phyloP scores from a whole-genome alignment of 495 filamentous ascomycete genomes.

The Niebla homalea region DNA sequence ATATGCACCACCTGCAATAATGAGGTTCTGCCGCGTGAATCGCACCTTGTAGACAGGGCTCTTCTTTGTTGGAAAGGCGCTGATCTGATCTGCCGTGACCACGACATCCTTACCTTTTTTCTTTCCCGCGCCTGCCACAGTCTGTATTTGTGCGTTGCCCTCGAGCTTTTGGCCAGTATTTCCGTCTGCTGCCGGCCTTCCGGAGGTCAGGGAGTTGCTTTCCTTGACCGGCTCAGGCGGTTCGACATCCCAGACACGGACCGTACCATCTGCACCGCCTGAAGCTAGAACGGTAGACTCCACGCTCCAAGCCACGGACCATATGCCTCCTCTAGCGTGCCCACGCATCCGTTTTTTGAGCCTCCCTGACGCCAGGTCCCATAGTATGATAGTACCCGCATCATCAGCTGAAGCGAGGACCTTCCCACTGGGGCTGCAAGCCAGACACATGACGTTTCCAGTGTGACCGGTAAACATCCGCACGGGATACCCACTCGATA shows the following conservation, averaged over 20 bases:
- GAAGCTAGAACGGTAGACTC: slow-evolving; percentile 81
- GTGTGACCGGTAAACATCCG: slow-evolving; percentile 87
- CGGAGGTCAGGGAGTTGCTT: slow-evolving; percentile 34
- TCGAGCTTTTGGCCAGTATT: slow-evolving; percentile 41
- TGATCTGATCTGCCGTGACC: slow-evolving; percentile 85
- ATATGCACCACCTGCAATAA: slow-evolving; percentile 79
- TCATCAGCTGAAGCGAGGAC: slow-evolving; percentile 78
- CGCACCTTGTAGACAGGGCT: slow-evolving; percentile 84
- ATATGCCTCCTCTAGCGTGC: slow-evolving; percentile 86
- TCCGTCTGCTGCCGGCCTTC: slow-evolving; percentile 45
- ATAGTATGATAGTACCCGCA: slow-evolving; percentile 74
- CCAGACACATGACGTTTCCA: slow-evolving; percentile 66
- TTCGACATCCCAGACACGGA: slow-evolving; percentile 81
- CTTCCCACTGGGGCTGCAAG: slow-evolving; percentile 76
- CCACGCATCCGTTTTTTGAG: slow-evolving; percentile 85
- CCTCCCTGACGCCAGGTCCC: slow-evolving; percentile 75
- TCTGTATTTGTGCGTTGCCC: slow-evolving; percentile 23
- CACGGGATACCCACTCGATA: slow-evolving; percentile 69
- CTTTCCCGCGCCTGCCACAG: slow-evolving; percentile 41
- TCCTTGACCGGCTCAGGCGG: slow-evolving; percentile 27
- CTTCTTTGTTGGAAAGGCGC: slow-evolving; percentile 89
- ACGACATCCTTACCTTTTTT: slow-evolving; percentile 83
- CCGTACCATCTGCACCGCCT: slow-evolving; percentile 81
- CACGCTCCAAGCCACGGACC: slow-evolving; percentile 79
- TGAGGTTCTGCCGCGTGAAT: slow-evolving; percentile 86